Percentiles rank a stretch among this genome's conserved stretches.
Evolutionary conservation across 1,139 yeast species (phyloP).

Genomic region (Candida glucosophila): DNA sequence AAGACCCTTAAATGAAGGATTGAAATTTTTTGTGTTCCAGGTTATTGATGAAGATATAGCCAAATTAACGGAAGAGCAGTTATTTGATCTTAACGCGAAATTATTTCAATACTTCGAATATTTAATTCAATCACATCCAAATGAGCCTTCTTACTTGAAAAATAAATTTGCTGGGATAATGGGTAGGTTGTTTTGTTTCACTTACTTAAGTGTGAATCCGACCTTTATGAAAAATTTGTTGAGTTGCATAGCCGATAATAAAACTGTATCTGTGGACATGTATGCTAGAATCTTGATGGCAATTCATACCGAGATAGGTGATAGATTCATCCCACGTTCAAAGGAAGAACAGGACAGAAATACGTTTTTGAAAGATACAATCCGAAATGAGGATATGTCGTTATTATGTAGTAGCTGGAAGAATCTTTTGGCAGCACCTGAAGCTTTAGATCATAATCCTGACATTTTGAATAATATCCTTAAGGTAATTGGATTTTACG

Average conservation of each 20-base stretch:
- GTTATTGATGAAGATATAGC: conserved; percentile 64
- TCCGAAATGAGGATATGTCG: conserved; percentile 69
- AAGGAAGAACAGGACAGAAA: conserved; percentile 57
- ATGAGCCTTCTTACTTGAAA: conserved; percentile 57
- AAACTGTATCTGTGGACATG: conserved; percentile 59
- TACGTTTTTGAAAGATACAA: conserved; percentile 67
- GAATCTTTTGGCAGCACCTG: conserved; percentile 35
- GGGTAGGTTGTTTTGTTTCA: conserved; percentile 59
- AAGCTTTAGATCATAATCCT: conserved; percentile 11
- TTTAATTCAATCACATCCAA: conserved; percentile 18
- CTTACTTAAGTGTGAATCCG: conserved; percentile 58
- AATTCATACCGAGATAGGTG: conserved; percentile 89
- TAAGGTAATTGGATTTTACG: conserved; percentile 72
- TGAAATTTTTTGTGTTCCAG: conserved; percentile 74
- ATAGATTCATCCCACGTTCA: conserved; percentile 69
- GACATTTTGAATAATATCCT: conserved; percentile 56
- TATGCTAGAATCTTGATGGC: conserved; percentile 65
- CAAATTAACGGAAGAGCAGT: conserved; percentile 38
- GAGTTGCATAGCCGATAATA: conserved; percentile 16
- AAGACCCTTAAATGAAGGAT: conserved; percentile 34
- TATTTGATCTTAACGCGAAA: conserved; percentile 32
- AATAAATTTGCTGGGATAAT: conserved; percentile 75
- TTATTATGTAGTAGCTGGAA: conserved; percentile 65
- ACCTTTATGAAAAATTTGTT: conserved; percentile 62
- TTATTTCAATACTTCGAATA: conserved; percentile 30